These are phyloP conservation scores for Adansonia gregorii DNA, from an alignment of 441 rosid genomes.

Conservation along the genomic window DNA sequence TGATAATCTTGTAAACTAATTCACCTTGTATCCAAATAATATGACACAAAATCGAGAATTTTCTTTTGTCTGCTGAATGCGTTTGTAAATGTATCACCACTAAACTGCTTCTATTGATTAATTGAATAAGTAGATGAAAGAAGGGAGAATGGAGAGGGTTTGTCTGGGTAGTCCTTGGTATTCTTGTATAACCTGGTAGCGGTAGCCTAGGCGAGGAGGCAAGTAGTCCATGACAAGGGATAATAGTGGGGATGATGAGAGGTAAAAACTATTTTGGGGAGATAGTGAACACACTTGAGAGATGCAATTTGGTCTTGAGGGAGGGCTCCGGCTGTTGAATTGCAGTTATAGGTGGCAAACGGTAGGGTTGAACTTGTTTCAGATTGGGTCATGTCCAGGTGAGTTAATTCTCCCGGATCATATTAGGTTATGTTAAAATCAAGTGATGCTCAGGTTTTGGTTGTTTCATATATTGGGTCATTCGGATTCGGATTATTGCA, in stretches of 20 bases:
- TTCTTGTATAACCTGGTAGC: not conserved
- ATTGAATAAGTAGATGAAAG: not conserved
- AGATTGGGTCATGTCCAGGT: too few species aligned
- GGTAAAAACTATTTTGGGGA: not conserved
- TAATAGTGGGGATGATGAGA: not conserved
- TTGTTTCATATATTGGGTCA: too few species aligned
- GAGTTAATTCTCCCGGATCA: too few species aligned
- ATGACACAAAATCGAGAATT: not conserved
- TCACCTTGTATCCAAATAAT: not conserved
- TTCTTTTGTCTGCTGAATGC: not conserved
- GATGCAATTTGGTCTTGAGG: not conserved
- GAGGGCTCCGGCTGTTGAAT: too few species aligned
- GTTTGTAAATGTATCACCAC: not conserved
- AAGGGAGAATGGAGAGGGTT: not conserved
- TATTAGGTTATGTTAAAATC: too few species aligned
- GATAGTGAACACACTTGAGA: not conserved
- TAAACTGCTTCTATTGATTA: not conserved
- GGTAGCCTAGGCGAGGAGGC: not conserved
- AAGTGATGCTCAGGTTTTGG: too few species aligned
- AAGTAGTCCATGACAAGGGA: not conserved
- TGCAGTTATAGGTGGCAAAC: too few species aligned
- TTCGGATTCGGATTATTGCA: too few species aligned
- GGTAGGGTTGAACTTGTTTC: too few species aligned
- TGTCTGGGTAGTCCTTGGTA: not conserved
- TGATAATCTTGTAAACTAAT: slow-evolving; percentile 36